Conservation (phyloP, 2,329 filamentous ascomycete species). For the Pseudopithomyces maydicus region DNA sequence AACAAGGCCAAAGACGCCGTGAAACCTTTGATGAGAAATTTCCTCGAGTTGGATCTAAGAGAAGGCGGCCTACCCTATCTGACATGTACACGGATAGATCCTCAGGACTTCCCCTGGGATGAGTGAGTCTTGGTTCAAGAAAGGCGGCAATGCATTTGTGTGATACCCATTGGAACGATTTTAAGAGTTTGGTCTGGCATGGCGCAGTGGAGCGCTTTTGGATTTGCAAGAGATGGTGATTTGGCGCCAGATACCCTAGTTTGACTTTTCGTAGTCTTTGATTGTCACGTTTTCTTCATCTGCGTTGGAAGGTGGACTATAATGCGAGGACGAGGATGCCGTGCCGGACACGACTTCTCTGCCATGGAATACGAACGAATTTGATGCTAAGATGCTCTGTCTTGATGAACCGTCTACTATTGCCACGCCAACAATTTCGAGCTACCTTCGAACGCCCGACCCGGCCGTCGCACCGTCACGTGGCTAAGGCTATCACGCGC, state of each 20-base stretch:
- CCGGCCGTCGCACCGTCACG: no score
- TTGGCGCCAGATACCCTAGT: conserved; percentile 7
- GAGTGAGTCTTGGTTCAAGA: conserved; percentile 24
- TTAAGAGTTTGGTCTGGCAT: background rate
- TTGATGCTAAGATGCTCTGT: background rate
- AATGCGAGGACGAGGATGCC: background rate
- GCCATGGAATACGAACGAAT: background rate
- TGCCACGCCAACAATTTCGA: no score
- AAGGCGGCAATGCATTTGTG: background rate
- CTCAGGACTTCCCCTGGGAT: conserved; percentile 68
- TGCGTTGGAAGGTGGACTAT: background rate
- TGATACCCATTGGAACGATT: background rate
- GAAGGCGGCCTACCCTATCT: conserved; percentile 63
- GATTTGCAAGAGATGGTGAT: conserved; percentile 1
- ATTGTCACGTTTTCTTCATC: background rate
- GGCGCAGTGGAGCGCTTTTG: background rate
- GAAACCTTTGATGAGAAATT: conserved; percentile 82
- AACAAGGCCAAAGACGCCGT: conserved; percentile 80
- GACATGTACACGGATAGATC: conserved; percentile 67
- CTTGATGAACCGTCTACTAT: no score
- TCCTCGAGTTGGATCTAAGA: conserved; percentile 77
- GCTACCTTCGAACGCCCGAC: no score
- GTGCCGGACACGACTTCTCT: background rate
- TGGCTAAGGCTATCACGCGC: no score
- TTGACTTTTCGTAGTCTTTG: background rate